Evolutionary conservation across 2,329 filamentous ascomycete genomes (phyloP).

Genomic region (Coniosporium tulheliwenetii): DNA sequence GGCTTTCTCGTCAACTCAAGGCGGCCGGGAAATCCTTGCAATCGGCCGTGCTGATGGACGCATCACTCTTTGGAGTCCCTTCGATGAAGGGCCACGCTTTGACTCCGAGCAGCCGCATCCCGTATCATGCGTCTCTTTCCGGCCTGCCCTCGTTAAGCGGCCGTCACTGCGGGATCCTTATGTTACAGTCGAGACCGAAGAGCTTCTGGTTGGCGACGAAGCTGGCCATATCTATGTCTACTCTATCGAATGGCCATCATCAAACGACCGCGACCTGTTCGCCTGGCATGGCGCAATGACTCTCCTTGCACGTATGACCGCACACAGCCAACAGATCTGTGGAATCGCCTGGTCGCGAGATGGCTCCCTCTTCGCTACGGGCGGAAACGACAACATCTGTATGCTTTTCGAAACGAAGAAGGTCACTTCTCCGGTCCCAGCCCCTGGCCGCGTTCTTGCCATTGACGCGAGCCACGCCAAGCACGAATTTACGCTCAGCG

Average conservation of each 20-base stretch:
- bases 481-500: conserved; percentile 63
- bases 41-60: conserved; percentile 67
- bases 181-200: conserved; percentile 52
- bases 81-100: conserved; percentile 56
- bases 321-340: conserved; percentile 82
- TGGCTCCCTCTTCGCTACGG: conserved; percentile 65
- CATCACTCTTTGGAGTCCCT: conserved; percentile 63
- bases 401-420: conserved; percentile 60
- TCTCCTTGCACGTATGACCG: conserved; percentile 58
- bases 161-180: conserved; percentile 33
- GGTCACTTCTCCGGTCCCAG: conserved; percentile 26
- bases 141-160: conserved; percentile 42
- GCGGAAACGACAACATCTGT: conserved; percentile 85
- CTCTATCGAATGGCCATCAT: conserved; percentile 62
- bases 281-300: conserved; percentile 67
- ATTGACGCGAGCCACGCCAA: conserved; percentile 37
- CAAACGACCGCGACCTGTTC: conserved; percentile 46
- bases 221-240: conserved; percentile 75
- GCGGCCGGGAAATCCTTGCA: conserved; percentile 66
- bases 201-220: conserved; percentile 77
- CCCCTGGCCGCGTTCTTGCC: conserved; percentile 15
- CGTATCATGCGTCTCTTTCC: conserved; percentile 70
- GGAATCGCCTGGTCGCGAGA: conserved; percentile 76
- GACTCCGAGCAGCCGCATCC: conserved; percentile 55
- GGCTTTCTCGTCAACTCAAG: conserved; percentile 72